phyloP scores from a whole-genome alignment of 805 yeast species.

The Kodamaea jinghongensis region DNA sequence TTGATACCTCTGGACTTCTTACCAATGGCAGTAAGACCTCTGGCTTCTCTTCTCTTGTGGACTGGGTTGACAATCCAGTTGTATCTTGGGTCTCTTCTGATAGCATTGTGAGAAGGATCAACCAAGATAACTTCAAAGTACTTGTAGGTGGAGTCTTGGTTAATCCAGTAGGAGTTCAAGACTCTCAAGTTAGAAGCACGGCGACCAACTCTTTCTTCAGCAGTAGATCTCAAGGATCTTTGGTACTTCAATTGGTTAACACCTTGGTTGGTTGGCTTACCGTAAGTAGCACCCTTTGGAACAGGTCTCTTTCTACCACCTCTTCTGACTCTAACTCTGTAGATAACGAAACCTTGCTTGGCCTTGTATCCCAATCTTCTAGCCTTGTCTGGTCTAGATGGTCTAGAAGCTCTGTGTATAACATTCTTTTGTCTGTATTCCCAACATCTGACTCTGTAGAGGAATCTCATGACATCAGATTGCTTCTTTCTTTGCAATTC shows the following conservation, averaged over 20 bases:
- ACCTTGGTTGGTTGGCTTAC: constrained; percentile 99
- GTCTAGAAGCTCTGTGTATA: constrained; percentile 98
- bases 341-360: constrained; percentile 98
- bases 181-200: constrained; percentile 99
- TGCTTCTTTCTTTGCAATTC: constrained; percentile 99
- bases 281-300: constrained; percentile 99
- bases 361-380: constrained; percentile 99
- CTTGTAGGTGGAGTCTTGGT: constrained; percentile 99
- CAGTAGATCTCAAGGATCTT: constrained; percentile 95
- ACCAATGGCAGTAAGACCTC: constrained; percentile 98
- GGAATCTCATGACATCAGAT: constrained; percentile 98
- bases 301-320: constrained; percentile 99
- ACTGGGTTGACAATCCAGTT: constrained; percentile 99
- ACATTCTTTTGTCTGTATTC: constrained; percentile 99
- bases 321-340: constrained; percentile 98
- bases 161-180: constrained; percentile 99
- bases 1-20: constrained; percentile 99
- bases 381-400: constrained; percentile 99
- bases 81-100: constrained; percentile 97
- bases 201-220: constrained; percentile 99
- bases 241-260: constrained; percentile 99
- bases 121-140: constrained; percentile 97
- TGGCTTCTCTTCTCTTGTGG: constrained; percentile 99
- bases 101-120: constrained; percentile 97
- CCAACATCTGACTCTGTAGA: constrained; percentile 99